A percentile compares a stretch with the other conserved stretches of the same genome.
Evolutionary conservation across 192 early-diverging fungal genomes (phyloP).

Genomic region (Linnemannia hyalina): DNA sequence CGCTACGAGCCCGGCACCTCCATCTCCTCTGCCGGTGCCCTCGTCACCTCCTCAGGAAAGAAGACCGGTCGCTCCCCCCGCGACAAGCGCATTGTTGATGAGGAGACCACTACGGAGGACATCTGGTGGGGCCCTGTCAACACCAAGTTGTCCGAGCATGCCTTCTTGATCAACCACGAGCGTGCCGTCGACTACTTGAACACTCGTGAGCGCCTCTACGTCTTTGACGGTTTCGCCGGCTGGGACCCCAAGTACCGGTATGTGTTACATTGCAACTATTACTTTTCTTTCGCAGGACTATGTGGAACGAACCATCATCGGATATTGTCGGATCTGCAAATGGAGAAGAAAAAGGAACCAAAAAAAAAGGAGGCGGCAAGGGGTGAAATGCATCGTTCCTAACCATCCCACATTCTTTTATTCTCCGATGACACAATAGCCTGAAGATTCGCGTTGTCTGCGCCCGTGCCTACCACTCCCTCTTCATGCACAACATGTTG

Average conservation of each 20-base stretch:
- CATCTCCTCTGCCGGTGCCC: conserved; percentile 92
- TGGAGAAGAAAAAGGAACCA: background rate
- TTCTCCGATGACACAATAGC: conserved; percentile 16
- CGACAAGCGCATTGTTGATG: conserved; percentile 99
- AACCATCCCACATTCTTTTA: background rate
- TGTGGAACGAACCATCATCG: background rate
- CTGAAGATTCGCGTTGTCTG: conserved; percentile 98
- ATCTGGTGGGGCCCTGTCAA: conserved; percentile 99
- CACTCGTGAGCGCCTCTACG: conserved; percentile 91
- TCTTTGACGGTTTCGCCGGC: conserved; percentile 97
- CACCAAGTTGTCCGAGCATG: conserved; percentile 83
- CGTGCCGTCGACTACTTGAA: conserved; percentile 97
- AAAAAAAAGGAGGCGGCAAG: background rate
- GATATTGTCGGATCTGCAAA: background rate
- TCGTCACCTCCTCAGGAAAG: conserved; percentile 90
- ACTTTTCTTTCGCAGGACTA: too few relatives aligned
- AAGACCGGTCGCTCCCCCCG: conserved; percentile 96
- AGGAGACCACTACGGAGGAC: conserved; percentile 83
- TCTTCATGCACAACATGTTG: conserved; percentile 99
- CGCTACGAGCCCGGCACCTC: conserved; percentile 87
- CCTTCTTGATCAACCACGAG: conserved; percentile 97
- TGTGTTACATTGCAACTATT: background rate
- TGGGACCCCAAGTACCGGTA: conserved; percentile 97
- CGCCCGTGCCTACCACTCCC: conserved; percentile 94
- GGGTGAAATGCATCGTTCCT: background rate